Conservation (phyloP, 2,329 filamentous ascomycete species). For the Moelleriella libera region DNA sequence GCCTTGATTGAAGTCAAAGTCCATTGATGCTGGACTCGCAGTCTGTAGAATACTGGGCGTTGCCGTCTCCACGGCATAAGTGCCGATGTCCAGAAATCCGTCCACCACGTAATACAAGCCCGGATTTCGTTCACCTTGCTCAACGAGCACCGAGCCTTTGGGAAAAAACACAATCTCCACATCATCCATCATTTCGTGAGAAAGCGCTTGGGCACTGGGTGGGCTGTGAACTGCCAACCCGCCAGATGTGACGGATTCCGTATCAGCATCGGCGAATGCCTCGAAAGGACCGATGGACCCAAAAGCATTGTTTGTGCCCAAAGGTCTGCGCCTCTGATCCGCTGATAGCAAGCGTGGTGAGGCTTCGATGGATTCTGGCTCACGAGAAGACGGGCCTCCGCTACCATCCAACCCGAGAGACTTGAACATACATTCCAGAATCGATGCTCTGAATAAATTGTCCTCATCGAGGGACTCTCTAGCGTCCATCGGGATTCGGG, state of each 20-base stretch:
- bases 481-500: constrained; percentile 43
- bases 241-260: constrained; percentile 69
- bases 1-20: neutral
- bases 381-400: constrained; percentile 44
- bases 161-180: constrained; percentile 97
- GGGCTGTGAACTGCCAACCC: constrained; percentile 46
- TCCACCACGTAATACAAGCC: constrained; percentile 96
- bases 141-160: constrained; percentile 83
- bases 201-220: constrained; percentile 50
- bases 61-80: constrained; percentile 33
- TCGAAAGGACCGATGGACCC: constrained; percentile 82
- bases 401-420: constrained; percentile 69
- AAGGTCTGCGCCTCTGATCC: constrained; percentile 63
- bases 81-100: constrained; percentile 86
- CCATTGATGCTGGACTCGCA: constrained; percentile 10
- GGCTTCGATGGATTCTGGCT: constrained; percentile 63
- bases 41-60: constrained; percentile 18
- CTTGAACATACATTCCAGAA: constrained; percentile 92
- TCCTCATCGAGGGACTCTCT: constrained; percentile 83
- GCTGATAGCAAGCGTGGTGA: constrained; percentile 77
- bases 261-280: constrained; percentile 60
- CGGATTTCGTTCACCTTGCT: constrained; percentile 93
- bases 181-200: constrained; percentile 76
- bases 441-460: constrained; percentile 72
- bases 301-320: constrained; percentile 61